Percentiles rank a stretch among this genome's conserved stretches.
phyloP scores from a whole-genome alignment of 257 asterid species.

The Jasminum sambac region DNA sequence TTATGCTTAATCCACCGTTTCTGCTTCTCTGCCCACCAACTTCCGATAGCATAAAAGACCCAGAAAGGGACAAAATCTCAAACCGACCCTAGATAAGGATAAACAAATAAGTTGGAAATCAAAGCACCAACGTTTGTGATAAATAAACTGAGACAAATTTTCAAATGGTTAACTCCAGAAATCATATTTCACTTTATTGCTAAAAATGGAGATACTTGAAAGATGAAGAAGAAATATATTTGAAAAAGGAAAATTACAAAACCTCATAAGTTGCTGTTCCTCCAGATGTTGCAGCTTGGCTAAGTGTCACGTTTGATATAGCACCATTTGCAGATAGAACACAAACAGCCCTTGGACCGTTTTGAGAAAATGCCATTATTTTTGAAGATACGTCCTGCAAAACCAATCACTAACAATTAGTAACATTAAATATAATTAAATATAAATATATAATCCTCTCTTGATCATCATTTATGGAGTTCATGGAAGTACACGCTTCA shows the following conservation, averaged over 20 bases:
- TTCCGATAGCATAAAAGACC: constrained; percentile 58
- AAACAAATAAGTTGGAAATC: not conserved
- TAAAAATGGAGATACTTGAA: not conserved
- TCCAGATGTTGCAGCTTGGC: constrained; percentile 54
- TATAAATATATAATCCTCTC: constrained; percentile 11
- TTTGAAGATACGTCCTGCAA: constrained; percentile 64
- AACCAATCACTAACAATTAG: constrained; percentile 22
- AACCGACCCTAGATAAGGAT: constrained; percentile 47
- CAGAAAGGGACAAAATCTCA: constrained; percentile 58
- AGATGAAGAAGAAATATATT: not conserved
- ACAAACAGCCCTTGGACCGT: constrained; percentile 53
- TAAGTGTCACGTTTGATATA: constrained; percentile 56
- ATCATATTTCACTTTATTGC: not conserved
- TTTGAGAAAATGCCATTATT: constrained; percentile 59
- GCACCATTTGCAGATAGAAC: constrained; percentile 61
- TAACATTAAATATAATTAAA: constrained; percentile 4
- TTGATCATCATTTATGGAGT: not conserved
- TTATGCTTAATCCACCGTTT: constrained; percentile 58
- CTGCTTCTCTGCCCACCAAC: constrained; percentile 51
- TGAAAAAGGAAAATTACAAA: not conserved
- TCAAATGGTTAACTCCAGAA: not conserved
- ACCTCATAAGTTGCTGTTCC: constrained; percentile 75
- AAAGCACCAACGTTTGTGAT: constrained; percentile 3
- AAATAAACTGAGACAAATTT: constrained; percentile 9
- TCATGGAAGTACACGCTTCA: not conserved